Percentiles rank a stretch among this genome's conserved stretches.
Evolutionary conservation across 495 filamentous ascomycete species (phyloP).

Genomic region (Zalerion maritima): DNA sequence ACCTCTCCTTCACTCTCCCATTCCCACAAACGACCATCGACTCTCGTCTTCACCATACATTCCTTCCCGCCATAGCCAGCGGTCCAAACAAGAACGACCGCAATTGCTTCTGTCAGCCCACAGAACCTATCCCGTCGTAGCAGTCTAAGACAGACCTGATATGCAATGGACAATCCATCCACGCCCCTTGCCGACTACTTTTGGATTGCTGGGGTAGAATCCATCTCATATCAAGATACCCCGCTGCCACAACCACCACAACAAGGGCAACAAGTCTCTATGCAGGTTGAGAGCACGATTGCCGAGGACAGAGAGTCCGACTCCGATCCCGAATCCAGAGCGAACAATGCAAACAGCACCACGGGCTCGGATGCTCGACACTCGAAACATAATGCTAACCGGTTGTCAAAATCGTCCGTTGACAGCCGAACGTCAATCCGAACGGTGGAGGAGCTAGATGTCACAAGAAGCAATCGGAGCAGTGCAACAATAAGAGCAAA

Average conservation of each 20-base stretch:
- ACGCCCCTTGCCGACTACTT: conserved; percentile 94
- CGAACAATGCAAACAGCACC: conserved; percentile 23
- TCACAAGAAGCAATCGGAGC: conserved; percentile 71
- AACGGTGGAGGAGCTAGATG: conserved; percentile 44
- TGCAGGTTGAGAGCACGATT: conserved; percentile 55
- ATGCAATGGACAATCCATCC: conserved; percentile 46
- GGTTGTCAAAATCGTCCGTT: conserved; percentile 47
- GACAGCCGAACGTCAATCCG: conserved; percentile 50
- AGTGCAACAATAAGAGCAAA: conserved; percentile 65
- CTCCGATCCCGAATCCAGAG: conserved; percentile 25
- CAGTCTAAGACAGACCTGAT: too few species aligned
- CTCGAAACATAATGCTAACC: conserved; percentile 47
- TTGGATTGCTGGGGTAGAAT: conserved; percentile 92
- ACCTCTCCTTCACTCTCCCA: too few species aligned
- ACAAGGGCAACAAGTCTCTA: conserved; percentile 16
- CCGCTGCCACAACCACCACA: conserved; percentile 16
- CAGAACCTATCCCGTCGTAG: too few species aligned
- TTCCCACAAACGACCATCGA: too few species aligned
- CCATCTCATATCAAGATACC: conserved; percentile 43
- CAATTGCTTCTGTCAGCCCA: too few species aligned
- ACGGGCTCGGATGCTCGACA: conserved; percentile 40
- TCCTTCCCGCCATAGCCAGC: too few species aligned
- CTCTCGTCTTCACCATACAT: too few species aligned
- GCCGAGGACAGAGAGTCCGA: conserved; percentile 64
- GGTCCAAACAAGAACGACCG: too few species aligned